These are phyloP conservation scores for Annulohypoxylon bovei DNA, from an alignment of 495 filamentous ascomycete genomes.

Conservation along the genomic window DNA sequence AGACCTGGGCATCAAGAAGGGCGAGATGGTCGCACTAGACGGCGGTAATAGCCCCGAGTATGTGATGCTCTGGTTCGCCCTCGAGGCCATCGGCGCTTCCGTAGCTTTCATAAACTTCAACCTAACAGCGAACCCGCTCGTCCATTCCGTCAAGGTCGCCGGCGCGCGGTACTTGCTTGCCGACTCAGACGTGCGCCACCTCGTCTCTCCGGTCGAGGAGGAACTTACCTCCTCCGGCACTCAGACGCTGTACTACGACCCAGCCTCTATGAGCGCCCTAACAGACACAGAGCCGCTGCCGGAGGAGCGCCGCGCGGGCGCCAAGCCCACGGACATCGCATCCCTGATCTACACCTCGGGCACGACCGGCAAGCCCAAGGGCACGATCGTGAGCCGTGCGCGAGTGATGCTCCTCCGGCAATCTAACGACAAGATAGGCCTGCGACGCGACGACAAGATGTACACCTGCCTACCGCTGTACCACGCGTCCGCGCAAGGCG, in stretches of 20 bases:
- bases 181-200: slow-evolving; percentile 42
- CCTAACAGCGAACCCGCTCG: slow-evolving; percentile 45
- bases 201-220: slow-evolving; percentile 44
- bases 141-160: slow-evolving; percentile 50
- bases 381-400: slow-evolving; percentile 44
- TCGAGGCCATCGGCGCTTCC: slow-evolving; percentile 58
- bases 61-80: slow-evolving; percentile 56
- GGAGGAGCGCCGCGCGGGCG: slow-evolving; percentile 21
- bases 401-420: slow-evolving; percentile 35
- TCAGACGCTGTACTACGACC: slow-evolving; percentile 45
- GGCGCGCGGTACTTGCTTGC: slow-evolving; percentile 46
- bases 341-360: slow-evolving; percentile 49
- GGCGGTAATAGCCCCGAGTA: slow-evolving; percentile 52
- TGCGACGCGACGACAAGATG: slow-evolving; percentile 61
- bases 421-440: slow-evolving; percentile 16
- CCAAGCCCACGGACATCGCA: slow-evolving; percentile 15
- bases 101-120: slow-evolving; percentile 57
- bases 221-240: slow-evolving; percentile 39
- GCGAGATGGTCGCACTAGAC: slow-evolving; percentile 52
- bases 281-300: slow-evolving; percentile 37
- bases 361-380: slow-evolving; percentile 65
- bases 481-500: slow-evolving; percentile 73
- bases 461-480: slow-evolving; percentile 84
- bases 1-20: slow-evolving; percentile 50
- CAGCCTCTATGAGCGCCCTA: slow-evolving; percentile 16